phyloP scores from a whole-genome alignment of 306 rosid species.

The Cucumis sativus region DNA sequence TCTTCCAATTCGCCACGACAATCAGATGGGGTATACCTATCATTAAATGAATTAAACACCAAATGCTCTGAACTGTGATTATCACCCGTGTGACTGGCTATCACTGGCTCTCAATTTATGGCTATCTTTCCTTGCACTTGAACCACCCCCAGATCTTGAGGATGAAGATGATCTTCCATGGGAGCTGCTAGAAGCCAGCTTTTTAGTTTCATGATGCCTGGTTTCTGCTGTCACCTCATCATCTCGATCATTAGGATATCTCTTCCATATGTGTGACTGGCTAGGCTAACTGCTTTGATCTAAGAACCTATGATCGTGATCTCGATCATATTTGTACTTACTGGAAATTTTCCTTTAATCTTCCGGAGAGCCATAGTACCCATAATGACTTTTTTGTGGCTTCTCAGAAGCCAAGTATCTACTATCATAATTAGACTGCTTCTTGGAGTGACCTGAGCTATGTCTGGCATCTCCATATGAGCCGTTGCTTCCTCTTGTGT shows the following conservation, averaged over 20 bases:
- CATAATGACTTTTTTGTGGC: constrained; percentile 19
- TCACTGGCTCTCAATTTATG: constrained; percentile 28
- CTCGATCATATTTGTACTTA: constrained; percentile 22
- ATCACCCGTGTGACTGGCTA: constrained; percentile 19
- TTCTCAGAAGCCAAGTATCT: constrained; percentile 18
- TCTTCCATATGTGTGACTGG: constrained; percentile 17
- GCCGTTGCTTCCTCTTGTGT: constrained; percentile 18
- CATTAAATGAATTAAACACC: constrained; percentile 29
- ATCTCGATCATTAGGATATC: constrained; percentile 26
- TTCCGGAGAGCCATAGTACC: constrained; percentile 20
- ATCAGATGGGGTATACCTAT: constrained; percentile 61
- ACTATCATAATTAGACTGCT: constrained; percentile 17
- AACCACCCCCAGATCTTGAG: constrained; percentile 2
- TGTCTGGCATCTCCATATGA: constrained; percentile 17
- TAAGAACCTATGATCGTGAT: constrained; percentile 34
- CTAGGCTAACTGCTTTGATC: constrained; percentile 31
- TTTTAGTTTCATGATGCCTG: constrained; percentile 12
- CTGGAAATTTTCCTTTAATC: constrained; percentile 16
- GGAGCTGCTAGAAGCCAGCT: constrained; percentile 16
- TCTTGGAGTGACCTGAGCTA: constrained; percentile 22
- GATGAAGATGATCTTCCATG: constrained; percentile 22
- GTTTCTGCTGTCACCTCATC: constrained; percentile 13
- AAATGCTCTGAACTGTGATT: constrained; percentile 24
- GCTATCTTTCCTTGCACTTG: constrained; percentile 19
- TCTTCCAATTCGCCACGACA: constrained; percentile 27